Evolutionary conservation across 495 filamentous ascomycete genomes (phyloP), one percentile per base, ranked within the genome.

Genomic region (Aspergillus biplanus): DNA sequence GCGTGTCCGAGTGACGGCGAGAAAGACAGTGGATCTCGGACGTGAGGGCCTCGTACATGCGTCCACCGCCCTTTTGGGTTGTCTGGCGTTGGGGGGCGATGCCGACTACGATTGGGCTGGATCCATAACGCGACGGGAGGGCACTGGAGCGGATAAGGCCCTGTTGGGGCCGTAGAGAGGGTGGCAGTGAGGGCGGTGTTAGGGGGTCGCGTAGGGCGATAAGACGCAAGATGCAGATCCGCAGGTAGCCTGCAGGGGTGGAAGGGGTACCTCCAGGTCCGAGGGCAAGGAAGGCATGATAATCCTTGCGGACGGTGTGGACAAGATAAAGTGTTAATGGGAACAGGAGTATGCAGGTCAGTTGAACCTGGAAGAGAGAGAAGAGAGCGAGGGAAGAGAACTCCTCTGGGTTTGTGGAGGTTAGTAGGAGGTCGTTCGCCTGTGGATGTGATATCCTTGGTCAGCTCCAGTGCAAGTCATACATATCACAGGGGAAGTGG

Each of bases 71-170:
- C 54, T 79, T 82, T 66, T 94, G 90, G 70, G 87, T 84, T 5
- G 85, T 77, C 73, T 94, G 92, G 1, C 91, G 85, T 55, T 96
- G 92, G 2, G 91, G 91, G 0, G 90, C 91, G 65, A 96, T 90
- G 46, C 91, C 91, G 27, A 76, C 83, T 7, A 92, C 86, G 13
- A 65, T 71, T 8, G 92, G 92, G 3, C 91, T 84, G 5, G 80
- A 77, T 12, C 87, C 88, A 7, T 70, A 70, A 8, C 92, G 87
- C 59, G 78, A 78, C 12, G 87, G 85, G 7, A 93, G 80, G 33
- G 73, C 68, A n/a, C 60, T 57, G 32, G 42, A 33, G 11, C 16
- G 15, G 27, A 88, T 81, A 65, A 82, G 83, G 27, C 84, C 84
- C 4, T 63, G 62, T 48, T 75, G 66, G 1, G 82, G 82, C 47